Conservation (phyloP, 345 rosid species). For the Arabis alpina region DNA sequence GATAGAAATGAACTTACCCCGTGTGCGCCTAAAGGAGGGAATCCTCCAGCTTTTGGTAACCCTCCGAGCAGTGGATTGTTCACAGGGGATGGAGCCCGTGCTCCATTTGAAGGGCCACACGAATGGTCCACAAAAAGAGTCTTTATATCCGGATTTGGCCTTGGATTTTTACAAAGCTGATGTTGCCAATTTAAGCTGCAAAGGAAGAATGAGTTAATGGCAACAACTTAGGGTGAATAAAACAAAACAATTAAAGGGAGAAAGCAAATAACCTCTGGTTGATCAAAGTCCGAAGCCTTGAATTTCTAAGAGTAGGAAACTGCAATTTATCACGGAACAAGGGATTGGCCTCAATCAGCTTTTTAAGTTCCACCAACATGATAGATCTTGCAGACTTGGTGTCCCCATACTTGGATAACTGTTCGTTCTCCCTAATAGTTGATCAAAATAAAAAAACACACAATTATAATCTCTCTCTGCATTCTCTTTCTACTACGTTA, state of each 20-base stretch:
- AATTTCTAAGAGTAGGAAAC: constrained; percentile 89
- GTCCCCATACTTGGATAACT: constrained; percentile 95
- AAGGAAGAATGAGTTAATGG: constrained; percentile 23
- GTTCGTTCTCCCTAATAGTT: constrained; percentile 86
- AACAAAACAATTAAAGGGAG: constrained; percentile 9
- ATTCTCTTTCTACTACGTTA: constrained; percentile 13
- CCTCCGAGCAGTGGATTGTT: constrained; percentile 84
- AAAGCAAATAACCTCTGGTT: constrained; percentile 72
- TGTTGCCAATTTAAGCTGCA: constrained; percentile 99
- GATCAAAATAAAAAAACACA: constrained; percentile 5
- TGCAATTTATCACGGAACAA: constrained; percentile 94
- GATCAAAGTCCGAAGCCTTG: constrained; percentile 88
- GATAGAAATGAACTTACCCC: constrained; percentile 61
- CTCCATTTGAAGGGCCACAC: constrained; percentile 97
- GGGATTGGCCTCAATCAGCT: constrained; percentile 97
- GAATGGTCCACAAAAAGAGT: constrained; percentile 97
- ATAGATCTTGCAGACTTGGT: constrained; percentile 97
- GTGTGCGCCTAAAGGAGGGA: constrained; percentile 92
- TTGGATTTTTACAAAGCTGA: constrained; percentile 95
- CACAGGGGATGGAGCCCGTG: constrained; percentile 94
- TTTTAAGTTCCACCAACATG: constrained; percentile 96
- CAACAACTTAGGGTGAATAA: constrained; percentile 13
- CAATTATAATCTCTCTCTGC: constrained; percentile 24
- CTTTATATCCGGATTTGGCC: constrained; percentile 98
- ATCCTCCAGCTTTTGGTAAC: constrained; percentile 86